Percentiles rank a stretch among this genome's conserved stretches.
Evolutionary conservation across 129 eudicot species (phyloP).

Genomic region (Logfia minima): DNA sequence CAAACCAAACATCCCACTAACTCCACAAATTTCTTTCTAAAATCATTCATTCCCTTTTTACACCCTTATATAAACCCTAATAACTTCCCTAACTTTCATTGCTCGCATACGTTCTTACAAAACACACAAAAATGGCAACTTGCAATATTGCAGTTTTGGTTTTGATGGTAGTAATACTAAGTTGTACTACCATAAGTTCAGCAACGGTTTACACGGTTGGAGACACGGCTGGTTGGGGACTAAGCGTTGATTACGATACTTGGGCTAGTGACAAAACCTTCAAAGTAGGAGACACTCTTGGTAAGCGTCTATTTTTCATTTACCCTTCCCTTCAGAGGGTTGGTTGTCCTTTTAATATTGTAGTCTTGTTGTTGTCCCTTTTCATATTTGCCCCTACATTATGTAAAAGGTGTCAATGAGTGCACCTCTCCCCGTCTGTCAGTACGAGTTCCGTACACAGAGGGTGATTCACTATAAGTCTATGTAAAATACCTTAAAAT

Average conservation of each 20-base stretch:
- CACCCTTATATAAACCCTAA: slow-evolving; percentile 27
- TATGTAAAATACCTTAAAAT: not conserved
- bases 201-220: slow-evolving; percentile 67
- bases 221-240: slow-evolving; percentile 57
- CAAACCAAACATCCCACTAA: slow-evolving; percentile 29
- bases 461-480: too few relatives aligned
- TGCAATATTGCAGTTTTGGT: not conserved
- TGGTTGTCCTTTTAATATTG: too few relatives aligned
- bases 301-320: slow-evolving; percentile 31
- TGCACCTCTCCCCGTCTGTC: too few relatives aligned
- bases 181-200: slow-evolving; percentile 13
- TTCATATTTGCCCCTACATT: not conserved
- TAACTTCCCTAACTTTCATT: not conserved
- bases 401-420: too few relatives aligned
- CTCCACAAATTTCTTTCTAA: slow-evolving; percentile 4
- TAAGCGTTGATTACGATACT: slow-evolving; percentile 50
- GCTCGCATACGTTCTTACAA: slow-evolving; percentile 14
- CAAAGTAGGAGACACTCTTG: slow-evolving; percentile 57
- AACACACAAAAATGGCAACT: slow-evolving; percentile 31
- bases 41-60: not conserved
- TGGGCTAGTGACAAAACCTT: slow-evolving; percentile 64
- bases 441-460: too few relatives aligned
- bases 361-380: not conserved
- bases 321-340: not conserved
- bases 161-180: slow-evolving; percentile 22